phyloP scores from a whole-genome alignment of 495 filamentous ascomycete genomes.

The Schizothecium vesticola region DNA sequence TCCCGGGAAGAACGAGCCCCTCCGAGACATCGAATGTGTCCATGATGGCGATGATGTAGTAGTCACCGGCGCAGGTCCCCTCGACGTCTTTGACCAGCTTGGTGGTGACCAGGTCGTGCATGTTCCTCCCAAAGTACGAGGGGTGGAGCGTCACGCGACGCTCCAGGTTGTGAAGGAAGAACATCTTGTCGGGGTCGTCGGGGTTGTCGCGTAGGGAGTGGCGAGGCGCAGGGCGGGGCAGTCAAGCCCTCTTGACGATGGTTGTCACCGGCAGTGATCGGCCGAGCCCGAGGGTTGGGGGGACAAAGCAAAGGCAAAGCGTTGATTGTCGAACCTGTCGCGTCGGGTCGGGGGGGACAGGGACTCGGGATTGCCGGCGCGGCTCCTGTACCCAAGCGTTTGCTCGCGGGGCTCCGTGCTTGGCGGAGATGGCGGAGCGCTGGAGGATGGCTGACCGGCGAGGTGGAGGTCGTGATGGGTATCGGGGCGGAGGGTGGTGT shows the following conservation, averaged over 20 bases:
- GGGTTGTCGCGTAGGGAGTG: background rate
- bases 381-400: background rate
- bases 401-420: background rate
- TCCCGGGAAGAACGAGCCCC: slow-evolving; percentile 83
- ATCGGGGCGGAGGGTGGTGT: background rate
- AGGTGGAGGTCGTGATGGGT: background rate
- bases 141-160: slow-evolving; percentile 90
- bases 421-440: background rate
- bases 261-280: background rate
- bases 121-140: slow-evolving; percentile 88
- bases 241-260: background rate
- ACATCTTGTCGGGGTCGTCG: slow-evolving; percentile 56
- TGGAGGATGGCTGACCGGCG: background rate
- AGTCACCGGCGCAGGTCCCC: slow-evolving; percentile 84
- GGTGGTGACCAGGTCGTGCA: slow-evolving; percentile 79
- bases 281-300: background rate
- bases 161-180: slow-evolving; percentile 94
- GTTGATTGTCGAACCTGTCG: background rate
- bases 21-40: slow-evolving; percentile 89
- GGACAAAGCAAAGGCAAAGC: background rate
- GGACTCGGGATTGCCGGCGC: background rate
- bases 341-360: background rate
- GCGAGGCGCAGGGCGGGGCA: background rate
- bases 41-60: slow-evolving; percentile 95
- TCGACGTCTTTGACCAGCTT: slow-evolving; percentile 89